Base-by-base conservation (phyloP, 148 eudicot species). In the Camellia sinensis region DNA sequence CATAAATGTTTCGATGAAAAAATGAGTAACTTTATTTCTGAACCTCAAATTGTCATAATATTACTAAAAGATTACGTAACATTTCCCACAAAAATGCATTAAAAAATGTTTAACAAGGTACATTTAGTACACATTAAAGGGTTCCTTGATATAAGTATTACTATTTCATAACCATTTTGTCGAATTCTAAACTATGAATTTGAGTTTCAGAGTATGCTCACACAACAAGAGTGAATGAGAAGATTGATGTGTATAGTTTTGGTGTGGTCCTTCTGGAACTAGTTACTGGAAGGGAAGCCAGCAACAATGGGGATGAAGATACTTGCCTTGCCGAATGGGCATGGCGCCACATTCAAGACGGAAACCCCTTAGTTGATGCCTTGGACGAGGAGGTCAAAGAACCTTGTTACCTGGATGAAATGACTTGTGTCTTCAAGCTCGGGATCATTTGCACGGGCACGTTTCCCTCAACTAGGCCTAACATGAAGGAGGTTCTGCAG, bases 221-320 rank as follows among this genome's bases (percentile, higher is more conserved):
- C 3, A 77, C 80, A 29, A 14, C 15, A 14, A 65, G 68, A 52
- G 80, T 52, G 62, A 66, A 52, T 18, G 72, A 77, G 41, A 77
- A 77, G 62, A 61, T 77, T 5, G 80, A 77, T 15, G 80, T 66
- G 6, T 77, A 64, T 37, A 77, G 80, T 72, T 77, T 65, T 77
- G 80, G 80, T 2, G 80, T 77, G 10, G 80, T 77, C 18, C 80
- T 77, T 29, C 29, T 77, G 22, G 80, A 77, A 52, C 71, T 77
- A 15, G 80, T 53, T 9, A 77, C 80, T 3, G 72, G 80, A 65
- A 77, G 80, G 56, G 61, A 66, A 66, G 71, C 80, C 2, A 52
- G 29, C 37, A 29, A 29, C 6, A 14, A 66, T n/a, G 80, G 62
- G 19, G 57, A 60, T 44, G 67, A 77, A 18, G n/a, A 65, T 41